Evolutionary conservation across 2,329 filamentous ascomycete species (phyloP), one percentile per base, ranked within the genome.

Genomic region (Aspergillus amoenus): DNA sequence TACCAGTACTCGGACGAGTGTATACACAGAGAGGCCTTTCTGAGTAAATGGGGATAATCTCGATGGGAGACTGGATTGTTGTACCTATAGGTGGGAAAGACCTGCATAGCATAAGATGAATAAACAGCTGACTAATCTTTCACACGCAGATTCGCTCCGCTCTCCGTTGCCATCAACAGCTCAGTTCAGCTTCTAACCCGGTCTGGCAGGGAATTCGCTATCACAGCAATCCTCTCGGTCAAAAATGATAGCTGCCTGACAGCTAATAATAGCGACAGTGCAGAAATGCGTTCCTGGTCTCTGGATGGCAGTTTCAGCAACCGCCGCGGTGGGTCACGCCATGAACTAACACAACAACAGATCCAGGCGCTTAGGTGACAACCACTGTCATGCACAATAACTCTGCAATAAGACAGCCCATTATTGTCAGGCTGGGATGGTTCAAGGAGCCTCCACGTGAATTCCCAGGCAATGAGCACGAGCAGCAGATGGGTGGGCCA

Each of bases 291-390:
- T 37, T n/a, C 34, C 34, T 37, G 34, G 13, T 37, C 34, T 30
- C 18, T 27, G 34, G 34, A 18, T 49, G 34, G 47, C 7, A 24
- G 47, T 49, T 49, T 49, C 34, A 27, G 47, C n/a, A 41, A 49
- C 32, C 47, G 47, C 47, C 47, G 47, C 4, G n/a, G 47, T 41
- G 47, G 47, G 47, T 40, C 34, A 21, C 7, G 22, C 24, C n/a
- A 37, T 41, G 32, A 13, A 27, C 34, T 40, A 40, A 41, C 47
- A 49, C 47, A 49, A n/a, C 13, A 13, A 49, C 11, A 27, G 34
- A 49, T 34, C 27, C 27, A 17, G 47, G 47, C 47, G 47, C 47
- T 49, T 49, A 40, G 43, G 17, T 40, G 45, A 47, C 30, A n/a
- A 30, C 11, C 12, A n/a, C 21, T 18, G 5, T 6, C 15, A 13